A percentile compares a stretch with the other conserved stretches of the same genome.
Evolutionary conservation across 371 early-diverging fungal genomes (phyloP).

Genomic region (Gilbertella persicaria): DNA sequence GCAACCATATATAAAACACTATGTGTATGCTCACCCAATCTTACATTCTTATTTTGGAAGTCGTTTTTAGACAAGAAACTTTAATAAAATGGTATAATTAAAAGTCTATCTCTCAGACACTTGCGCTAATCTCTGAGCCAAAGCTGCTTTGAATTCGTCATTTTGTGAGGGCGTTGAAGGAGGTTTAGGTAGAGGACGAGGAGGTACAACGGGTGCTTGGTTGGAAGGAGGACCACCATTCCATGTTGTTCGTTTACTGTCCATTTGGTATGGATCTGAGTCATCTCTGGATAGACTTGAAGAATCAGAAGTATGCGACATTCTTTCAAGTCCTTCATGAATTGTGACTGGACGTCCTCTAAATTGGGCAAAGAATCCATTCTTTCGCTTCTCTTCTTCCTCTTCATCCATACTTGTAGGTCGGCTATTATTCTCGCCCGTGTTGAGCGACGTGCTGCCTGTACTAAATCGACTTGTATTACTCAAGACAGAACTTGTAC

Average conservation of each 20-base stretch:
- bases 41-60: slow-evolving; percentile 16
- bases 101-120: background rate
- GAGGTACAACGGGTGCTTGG: slow-evolving; percentile 17
- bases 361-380: slow-evolving; percentile 5
- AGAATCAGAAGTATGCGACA: background rate
- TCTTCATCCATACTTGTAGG: slow-evolving; percentile 51
- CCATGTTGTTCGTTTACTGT: background rate
- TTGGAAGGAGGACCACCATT: background rate
- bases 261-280: slow-evolving; percentile 7
- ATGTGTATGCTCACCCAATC: slow-evolving; percentile 10
- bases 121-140: slow-evolving; percentile 25
- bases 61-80: slow-evolving; percentile 7
- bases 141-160: slow-evolving; percentile 22
- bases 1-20: slow-evolving; percentile 11
- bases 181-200: slow-evolving; percentile 11
- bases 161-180: slow-evolving; percentile 1
- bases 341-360: slow-evolving; percentile 15
- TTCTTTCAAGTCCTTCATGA: slow-evolving; percentile 12
- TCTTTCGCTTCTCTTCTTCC: slow-evolving; percentile 4
- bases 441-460: slow-evolving; percentile 22
- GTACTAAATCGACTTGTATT: slow-evolving; percentile 22
- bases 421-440: slow-evolving; percentile 40
- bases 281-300: slow-evolving; percentile 15
- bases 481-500: slow-evolving; percentile 35
- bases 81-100: too few species aligned